Base-by-base conservation (phyloP, 2,329 filamentous ascomycete species). In the Pseudofabraea citricarpa region DNA sequence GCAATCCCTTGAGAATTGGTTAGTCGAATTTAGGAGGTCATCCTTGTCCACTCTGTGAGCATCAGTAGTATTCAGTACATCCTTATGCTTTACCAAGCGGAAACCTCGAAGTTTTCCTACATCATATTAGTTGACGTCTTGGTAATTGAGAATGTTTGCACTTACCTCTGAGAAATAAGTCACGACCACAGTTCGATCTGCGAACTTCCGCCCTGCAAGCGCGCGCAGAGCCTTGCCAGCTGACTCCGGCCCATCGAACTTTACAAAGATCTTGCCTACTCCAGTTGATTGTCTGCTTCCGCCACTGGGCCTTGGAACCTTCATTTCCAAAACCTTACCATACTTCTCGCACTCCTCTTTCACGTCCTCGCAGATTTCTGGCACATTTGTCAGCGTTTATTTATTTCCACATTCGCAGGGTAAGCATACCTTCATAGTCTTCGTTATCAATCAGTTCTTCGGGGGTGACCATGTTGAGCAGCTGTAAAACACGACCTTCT, bases 381-480 rank as follows among this genome's bases (percentile, higher is more conserved):
- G 41, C 41, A 41, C 12, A 16, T 10, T 15, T 31, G 52, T 74
- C 65, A 75, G 70, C 43, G 42, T 22, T 5, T 10, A 24, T 7
- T 38, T 41, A 43, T 44, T 31, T 13, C 40, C 19, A 43, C 48
- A n/a, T n/a, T n/a, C n/a, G n/a, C 6, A 38, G 24, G 12, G 35
- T 27, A 23, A 38, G 45, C 72, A 60, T 75, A 90, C 91, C 91
- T 68, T 96, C 87, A 59, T 96, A 97, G 59, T 98, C 93, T 26
- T 97, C 90, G 40, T 83, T 83, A 61, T 97, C 90, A 67, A 96
- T 81, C 19, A 98, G 72, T 67, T 98, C 93, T 57, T 98, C 93
- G 0, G 90, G 77, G 0, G 93, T 98, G 26, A 98, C 91, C 93
- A 98, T 98, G 71, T 98, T 98, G 60, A 98, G 79, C 49, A 98